Conservation (phyloP, 108 stramenopile genomes). For the Seminavis robusta region DNA sequence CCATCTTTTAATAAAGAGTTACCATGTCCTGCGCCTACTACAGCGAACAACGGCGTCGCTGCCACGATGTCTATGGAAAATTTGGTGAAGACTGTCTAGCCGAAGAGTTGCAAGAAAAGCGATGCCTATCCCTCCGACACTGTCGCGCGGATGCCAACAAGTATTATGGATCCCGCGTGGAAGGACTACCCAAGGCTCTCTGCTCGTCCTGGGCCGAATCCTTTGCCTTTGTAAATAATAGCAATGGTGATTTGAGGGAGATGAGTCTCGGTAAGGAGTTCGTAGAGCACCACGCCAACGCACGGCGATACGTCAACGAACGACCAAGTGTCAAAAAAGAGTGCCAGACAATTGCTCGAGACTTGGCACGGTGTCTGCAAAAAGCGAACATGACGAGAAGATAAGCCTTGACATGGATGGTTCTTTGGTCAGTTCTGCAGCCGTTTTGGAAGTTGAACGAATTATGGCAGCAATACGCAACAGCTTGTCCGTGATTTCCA, state of each 20-base stretch:
- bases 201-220: conserved; percentile 40
- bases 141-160: conserved; percentile 35
- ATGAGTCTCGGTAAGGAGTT: no score
- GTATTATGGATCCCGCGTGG: conserved; percentile 42
- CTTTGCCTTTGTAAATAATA: conserved; percentile 30
- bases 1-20: no score
- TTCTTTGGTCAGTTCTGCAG: no score
- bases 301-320: conserved; percentile 22
- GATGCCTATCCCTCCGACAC: conserved; percentile 28
- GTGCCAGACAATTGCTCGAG: conserved; percentile 28
- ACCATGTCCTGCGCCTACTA: no score
- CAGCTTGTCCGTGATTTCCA: no score
- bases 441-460: no score
- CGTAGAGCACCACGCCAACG: conserved; percentile 20
- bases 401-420: no score
- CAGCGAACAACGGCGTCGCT: conserved; percentile 18
- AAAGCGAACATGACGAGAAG: no score
- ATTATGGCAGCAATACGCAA: no score
- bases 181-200: conserved; percentile 15
- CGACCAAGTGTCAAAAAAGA: conserved; percentile 13
- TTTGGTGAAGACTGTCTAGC: conserved; percentile 34
- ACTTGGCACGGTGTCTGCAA: conserved; percentile 29
- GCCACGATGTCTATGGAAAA: conserved; percentile 34
- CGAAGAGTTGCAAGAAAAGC: conserved; percentile 32
- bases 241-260: conserved; percentile 16